These are phyloP conservation scores for Hypoxylon intermedium DNA, from an alignment of 495 filamentous ascomycete genomes.

Conservation along the genomic window DNA sequence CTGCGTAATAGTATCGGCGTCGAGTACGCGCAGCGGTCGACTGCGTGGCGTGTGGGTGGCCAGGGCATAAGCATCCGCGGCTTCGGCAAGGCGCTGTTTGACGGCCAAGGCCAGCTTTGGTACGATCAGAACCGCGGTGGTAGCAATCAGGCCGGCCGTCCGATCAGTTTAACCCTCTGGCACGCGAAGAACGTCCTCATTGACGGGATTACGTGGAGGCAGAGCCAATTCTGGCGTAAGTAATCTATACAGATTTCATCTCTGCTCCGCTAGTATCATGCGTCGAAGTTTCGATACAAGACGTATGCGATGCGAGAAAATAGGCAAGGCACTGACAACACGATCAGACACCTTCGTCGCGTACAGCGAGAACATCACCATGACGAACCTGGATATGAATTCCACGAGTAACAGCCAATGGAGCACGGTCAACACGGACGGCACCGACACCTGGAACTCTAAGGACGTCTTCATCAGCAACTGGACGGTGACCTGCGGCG, in stretches of 20 bases:
- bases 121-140: conserved; percentile 48
- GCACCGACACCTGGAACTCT: conserved; percentile 54
- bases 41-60: conserved; percentile 52
- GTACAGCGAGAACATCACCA: conserved; percentile 52
- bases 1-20: conserved; percentile 44
- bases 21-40: conserved; percentile 48
- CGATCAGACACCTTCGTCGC: conserved; percentile 49
- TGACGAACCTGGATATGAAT: conserved; percentile 55
- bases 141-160: conserved; percentile 48
- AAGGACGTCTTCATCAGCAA: conserved; percentile 47
- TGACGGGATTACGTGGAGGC: conserved; percentile 52
- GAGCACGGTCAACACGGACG: conserved; percentile 52
- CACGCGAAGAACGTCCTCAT: conserved; percentile 48
- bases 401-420: conserved; percentile 44
- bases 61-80: conserved; percentile 47
- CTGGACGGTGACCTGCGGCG: conserved; percentile 53
- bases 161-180: conserved; percentile 52
- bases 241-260: too few species aligned
- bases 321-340: not conserved
- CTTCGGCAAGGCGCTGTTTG: conserved; percentile 50
- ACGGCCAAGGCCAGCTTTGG: conserved; percentile 54
- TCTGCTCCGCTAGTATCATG: too few species aligned
- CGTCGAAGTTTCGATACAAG: not conserved
- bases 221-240: conserved; percentile 53
- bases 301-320: not conserved